A percentile compares a stretch with the other conserved stretches of the same genome.
Evolutionary conservation across 139 green algal species (phyloP).

Genomic region (Medakamo hakoo): DNA sequence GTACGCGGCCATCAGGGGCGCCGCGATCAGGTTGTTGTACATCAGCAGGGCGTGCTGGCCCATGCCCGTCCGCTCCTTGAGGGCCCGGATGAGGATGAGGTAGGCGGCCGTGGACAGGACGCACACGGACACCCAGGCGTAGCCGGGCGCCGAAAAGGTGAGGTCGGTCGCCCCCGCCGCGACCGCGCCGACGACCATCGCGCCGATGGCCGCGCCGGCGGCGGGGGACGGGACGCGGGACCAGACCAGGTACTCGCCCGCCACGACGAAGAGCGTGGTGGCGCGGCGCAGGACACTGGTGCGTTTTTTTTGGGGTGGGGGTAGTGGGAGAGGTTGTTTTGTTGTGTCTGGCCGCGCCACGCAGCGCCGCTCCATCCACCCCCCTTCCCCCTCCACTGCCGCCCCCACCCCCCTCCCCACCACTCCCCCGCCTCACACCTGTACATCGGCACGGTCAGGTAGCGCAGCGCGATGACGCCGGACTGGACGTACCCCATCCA

Average conservation of each 20-base stretch:
- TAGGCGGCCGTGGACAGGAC: slow-evolving; percentile 30
- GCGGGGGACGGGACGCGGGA: slow-evolving; percentile 6
- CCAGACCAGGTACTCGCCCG: slow-evolving; percentile 23
- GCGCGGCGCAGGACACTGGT: slow-evolving; percentile 23
- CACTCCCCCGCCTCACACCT: no score
- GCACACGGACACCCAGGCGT: slow-evolving; percentile 31
- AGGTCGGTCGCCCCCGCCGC: slow-evolving; percentile 27
- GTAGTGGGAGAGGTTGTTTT: neutral
- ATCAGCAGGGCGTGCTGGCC: slow-evolving; percentile 23
- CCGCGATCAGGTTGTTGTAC: slow-evolving; percentile 33
- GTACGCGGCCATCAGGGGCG: slow-evolving; percentile 29
- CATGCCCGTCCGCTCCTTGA: slow-evolving; percentile 21
- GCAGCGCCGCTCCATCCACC: no score
- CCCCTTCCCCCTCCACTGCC: no score
- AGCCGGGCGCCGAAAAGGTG: slow-evolving; percentile 24
- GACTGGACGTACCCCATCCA: slow-evolving; percentile 40
- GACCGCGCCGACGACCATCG: slow-evolving; percentile 25
- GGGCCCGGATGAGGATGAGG: slow-evolving; percentile 23
- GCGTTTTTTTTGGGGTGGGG: no score
- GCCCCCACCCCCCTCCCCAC: no score
- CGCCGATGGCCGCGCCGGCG: slow-evolving; percentile 7
- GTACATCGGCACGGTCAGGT: slow-evolving; percentile 42
- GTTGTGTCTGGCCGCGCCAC: neutral
- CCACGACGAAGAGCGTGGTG: slow-evolving; percentile 31
- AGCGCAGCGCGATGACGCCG: slow-evolving; percentile 26